Base-by-base conservation (phyloP, 164 flowering plant genomes). In the Liriodendron chinense region DNA sequence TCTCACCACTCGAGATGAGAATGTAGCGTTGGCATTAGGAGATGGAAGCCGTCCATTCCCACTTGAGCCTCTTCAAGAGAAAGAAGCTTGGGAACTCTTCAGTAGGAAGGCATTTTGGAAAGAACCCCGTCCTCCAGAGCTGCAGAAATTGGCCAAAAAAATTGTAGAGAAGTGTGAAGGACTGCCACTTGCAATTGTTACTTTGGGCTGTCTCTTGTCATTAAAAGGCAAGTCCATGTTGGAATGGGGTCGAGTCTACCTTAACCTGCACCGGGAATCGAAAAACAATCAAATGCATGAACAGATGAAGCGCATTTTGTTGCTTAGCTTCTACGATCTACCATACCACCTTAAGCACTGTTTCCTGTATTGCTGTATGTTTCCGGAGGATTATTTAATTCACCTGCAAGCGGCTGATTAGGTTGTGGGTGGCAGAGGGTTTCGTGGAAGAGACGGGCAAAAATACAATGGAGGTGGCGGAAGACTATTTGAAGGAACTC, bases 21-120 rank as follows among this genome's bases (percentile, higher is more conserved):
- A 82, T 12, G 79, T 90, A 20, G 84, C 89, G 48, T 24, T 78
- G 3, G 43, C 43, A 34, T 47, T 80, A 3, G 88, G 79, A 22
- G 72, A 65, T 16, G 76, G 66, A 2, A n/a, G 43, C 25, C 25
- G 8, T 63, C 56, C 56, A 8, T 26, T 47, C 9, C 64, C 18
- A 3, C 48, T 71, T 1, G 7, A 76, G 14, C 70, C 61, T 12
- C 53, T 71, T 16, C 13, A n/a, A 9, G 6, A 12, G 14, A 9
- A 53, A 7, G 63, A 76, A 3, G 53, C 74, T n/a, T 28, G 74
- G 71, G 47, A 16, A 1, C 74, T 76, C 9, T 71, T 76, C n/a
- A 12, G 49, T 43, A 25, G 26, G 53, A 50, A 20, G 47, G 75
- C 75, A 16, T 70, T 75, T 23, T n/a, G 72, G 50, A 34, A 23